These are phyloP conservation scores for Nicotiana tabacum DNA, from an alignment of 257 asterid species.

Conservation along the genomic window DNA sequence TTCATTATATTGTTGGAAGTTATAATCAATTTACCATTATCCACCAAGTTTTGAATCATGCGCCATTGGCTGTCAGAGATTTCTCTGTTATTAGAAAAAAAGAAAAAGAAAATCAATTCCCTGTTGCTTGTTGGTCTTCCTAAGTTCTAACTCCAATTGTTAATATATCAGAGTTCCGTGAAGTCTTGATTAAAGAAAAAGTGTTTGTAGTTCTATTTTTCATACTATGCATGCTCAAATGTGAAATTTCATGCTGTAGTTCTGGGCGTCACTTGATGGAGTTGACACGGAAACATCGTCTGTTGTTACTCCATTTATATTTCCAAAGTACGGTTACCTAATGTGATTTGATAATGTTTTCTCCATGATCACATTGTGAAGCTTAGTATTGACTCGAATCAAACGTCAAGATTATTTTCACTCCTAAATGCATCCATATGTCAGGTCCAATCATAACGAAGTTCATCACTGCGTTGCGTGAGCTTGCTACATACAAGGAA, in stretches of 20 bases:
- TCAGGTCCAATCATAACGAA: conserved; percentile 89
- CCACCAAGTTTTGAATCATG: too few species aligned
- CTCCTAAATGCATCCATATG: neutral
- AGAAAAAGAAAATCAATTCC: neutral
- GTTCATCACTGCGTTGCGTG: conserved; percentile 65
- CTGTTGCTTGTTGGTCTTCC: neutral
- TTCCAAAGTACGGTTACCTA: neutral
- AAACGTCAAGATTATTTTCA: neutral
- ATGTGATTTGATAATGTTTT: neutral
- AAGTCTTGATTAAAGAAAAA: neutral
- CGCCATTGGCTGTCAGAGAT: too few species aligned
- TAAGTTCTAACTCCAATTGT: neutral
- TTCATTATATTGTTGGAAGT: neutral
- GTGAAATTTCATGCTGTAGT: conserved; percentile 5
- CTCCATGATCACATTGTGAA: neutral
- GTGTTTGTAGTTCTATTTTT: conserved; percentile 1
- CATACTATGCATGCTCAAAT: neutral
- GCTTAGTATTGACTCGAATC: neutral
- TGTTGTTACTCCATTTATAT: neutral
- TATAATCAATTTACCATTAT: too few species aligned
- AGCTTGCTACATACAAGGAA: conserved; percentile 91
- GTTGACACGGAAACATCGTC: neutral
- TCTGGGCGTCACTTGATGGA: conserved; percentile 1
- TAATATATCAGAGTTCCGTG: neutral
- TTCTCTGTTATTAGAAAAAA: too few species aligned